Evolutionary conservation across 345 rosid genomes (phyloP).

Genomic region (Populus ilicifolia): DNA sequence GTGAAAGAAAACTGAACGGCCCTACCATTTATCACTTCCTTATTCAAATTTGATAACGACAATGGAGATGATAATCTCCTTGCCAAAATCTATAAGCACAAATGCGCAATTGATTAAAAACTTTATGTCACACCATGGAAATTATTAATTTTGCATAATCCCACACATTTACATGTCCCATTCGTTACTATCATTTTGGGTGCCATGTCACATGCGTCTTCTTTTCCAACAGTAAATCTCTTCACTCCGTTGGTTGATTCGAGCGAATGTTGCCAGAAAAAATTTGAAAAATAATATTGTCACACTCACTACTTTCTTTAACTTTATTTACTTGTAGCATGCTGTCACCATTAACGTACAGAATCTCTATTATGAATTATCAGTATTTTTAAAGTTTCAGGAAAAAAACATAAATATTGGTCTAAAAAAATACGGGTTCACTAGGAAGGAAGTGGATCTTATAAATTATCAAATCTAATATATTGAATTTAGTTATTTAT

Average conservation of each 20-base stretch:
- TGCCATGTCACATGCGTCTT: neutral
- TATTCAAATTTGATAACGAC: neutral
- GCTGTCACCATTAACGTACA: no score
- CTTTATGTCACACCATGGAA: neutral
- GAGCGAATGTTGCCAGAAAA: neutral
- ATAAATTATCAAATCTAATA: no score
- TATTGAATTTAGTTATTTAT: no score
- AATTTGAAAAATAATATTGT: neutral
- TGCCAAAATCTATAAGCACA: neutral
- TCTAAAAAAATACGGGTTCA: rapidly evolving
- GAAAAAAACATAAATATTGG: no score
- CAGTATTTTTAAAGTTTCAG: no score
- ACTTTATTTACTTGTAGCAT: no score
- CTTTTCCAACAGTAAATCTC: neutral
- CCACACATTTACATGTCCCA: neutral
- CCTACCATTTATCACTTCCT: neutral
- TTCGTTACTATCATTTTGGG: neutral
- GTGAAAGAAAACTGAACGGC: neutral
- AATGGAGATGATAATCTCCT: neutral
- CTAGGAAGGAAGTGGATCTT: rapidly evolving
- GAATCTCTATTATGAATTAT: no score
- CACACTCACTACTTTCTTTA: no score
- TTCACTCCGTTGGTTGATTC: neutral
- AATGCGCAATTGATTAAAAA: neutral
- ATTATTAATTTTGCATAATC: neutral